Base-by-base conservation (phyloP, 2,329 filamentous ascomycete species). In the Talaromyces funiculosus region DNA sequence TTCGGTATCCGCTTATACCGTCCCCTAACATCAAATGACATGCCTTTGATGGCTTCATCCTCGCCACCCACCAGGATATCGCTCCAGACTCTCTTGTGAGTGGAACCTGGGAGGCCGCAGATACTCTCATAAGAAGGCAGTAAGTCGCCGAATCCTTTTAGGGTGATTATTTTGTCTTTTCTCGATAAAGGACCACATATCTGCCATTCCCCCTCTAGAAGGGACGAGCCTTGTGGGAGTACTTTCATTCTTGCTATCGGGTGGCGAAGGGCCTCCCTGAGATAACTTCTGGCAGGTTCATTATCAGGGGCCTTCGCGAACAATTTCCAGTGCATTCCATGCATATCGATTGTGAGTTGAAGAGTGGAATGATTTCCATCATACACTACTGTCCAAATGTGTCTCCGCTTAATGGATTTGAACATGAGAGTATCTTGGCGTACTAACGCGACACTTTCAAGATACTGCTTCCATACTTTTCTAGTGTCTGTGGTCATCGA, bases 201-300 rank as follows among this genome's bases (percentile, higher is more conserved):
- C 49, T 78, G 64, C 81, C 81, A 83, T 10, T 58, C 18, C 3
- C 80, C 80, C 24, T 72, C 55, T 22, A 77, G 62, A 16, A 79
- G 64, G 7, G 65, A 68, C 4, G 63, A 59, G 3, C 62, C 55
- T 2, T 49, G 59, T 2, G 42, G 35, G 6, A 37, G 8, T n/a
- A 78, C 75, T 1, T 63, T 62, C 78, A 83, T 80, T 59, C 74
- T 73, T 7, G 81, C 81, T 63, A 83, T 73, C 0, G 81, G 81
- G 40, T 73, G 74, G 2, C 67, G 67, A 2, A 82, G 68, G 0
- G 80, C 69, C 57, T 78, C 73, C 31, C 82, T 72, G 20, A 78
- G 63, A 1, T 67, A 60, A 56, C 74, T 77, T 26, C 75, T 72
- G 0, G 73, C 71, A 2, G 77, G 73, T 31, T 77, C 69, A 14